phyloP scores from a whole-genome alignment of 805 yeast species.

The Candida taoyuanica region DNA sequence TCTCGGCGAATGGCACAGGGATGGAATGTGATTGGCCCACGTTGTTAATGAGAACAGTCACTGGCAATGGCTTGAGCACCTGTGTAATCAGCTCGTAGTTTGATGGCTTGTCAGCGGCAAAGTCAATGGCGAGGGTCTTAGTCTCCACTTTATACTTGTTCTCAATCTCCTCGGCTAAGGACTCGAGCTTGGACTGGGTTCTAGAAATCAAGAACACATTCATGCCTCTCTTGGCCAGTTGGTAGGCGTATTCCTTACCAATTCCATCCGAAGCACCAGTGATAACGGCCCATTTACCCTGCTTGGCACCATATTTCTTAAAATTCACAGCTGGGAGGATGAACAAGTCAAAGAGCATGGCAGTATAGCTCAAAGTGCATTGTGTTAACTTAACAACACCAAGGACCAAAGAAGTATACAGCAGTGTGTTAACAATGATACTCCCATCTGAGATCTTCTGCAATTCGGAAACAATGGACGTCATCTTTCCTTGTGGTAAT shows the following conservation, averaged over 20 bases:
- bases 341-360: slow-evolving; percentile 59
- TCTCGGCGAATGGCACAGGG: slow-evolving; percentile 89
- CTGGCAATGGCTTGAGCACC: slow-evolving; percentile 47
- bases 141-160: slow-evolving; percentile 57
- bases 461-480: slow-evolving; percentile 18
- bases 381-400: slow-evolving; percentile 61
- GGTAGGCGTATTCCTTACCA: slow-evolving; percentile 86
- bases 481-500: too few species aligned
- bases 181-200: slow-evolving; percentile 70
- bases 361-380: slow-evolving; percentile 41
- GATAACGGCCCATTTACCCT: slow-evolving; percentile 84
- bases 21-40: slow-evolving; percentile 94
- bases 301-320: slow-evolving; percentile 68
- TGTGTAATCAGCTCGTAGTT: slow-evolving; percentile 51
- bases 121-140: slow-evolving; percentile 71
- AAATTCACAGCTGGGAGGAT: slow-evolving; percentile 56
- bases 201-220: slow-evolving; percentile 82
- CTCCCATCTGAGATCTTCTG: slow-evolving; percentile 9
- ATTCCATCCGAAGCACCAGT: slow-evolving; percentile 98
- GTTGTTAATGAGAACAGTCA: slow-evolving; percentile 79
- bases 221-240: slow-evolving; percentile 81
- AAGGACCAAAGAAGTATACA: slow-evolving; percentile 44
- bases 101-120: slow-evolving; percentile 52
- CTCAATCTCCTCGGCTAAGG: slow-evolving; percentile 58
- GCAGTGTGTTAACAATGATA: slow-evolving; percentile 18